Percentiles rank a stretch among this genome's conserved stretches.
Evolutionary conservation across 2,329 filamentous ascomycete genomes (phyloP).

Genomic region (Sporothrix globosa): DNA sequence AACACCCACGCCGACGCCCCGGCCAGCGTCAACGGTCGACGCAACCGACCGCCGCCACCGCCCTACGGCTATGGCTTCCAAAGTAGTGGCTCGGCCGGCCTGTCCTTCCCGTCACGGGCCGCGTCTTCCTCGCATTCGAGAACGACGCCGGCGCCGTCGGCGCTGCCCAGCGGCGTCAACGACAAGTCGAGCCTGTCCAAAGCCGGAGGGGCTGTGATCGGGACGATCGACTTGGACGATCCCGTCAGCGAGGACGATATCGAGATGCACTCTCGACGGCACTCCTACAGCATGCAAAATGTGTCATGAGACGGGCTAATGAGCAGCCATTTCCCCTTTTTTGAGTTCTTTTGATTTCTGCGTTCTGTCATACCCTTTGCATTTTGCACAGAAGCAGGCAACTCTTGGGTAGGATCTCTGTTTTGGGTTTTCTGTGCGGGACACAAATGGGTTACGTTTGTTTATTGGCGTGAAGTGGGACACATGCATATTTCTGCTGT

Average conservation of each 20-base stretch:
- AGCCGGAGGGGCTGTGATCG: not conserved
- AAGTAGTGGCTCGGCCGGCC: not conserved
- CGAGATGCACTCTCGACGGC: constrained; percentile 15
- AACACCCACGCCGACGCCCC: no score
- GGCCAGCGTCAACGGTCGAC: no score
- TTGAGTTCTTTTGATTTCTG: not conserved
- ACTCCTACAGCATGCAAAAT: constrained; percentile 24
- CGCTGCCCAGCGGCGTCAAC: not conserved
- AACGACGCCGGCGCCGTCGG: not conserved
- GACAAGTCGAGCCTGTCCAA: constrained; percentile 26
- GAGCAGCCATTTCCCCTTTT: no score
- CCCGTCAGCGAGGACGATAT: constrained; percentile 20
- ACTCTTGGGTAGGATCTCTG: not conserved
- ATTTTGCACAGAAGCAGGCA: not conserved
- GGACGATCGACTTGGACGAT: constrained; percentile 1
- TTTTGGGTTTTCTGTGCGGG: not conserved
- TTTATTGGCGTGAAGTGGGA: not conserved
- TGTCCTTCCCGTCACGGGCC: not conserved
- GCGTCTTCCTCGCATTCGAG: not conserved
- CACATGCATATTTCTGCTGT: no score
- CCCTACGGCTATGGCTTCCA: not conserved
- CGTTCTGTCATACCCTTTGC: not conserved
- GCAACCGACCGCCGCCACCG: not conserved
- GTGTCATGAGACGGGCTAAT: not conserved
- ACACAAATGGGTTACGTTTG: not conserved